These are phyloP conservation scores for Nothophoma quercina DNA, from an alignment of 2,329 filamentous ascomycete genomes.

Conservation along the genomic window DNA sequence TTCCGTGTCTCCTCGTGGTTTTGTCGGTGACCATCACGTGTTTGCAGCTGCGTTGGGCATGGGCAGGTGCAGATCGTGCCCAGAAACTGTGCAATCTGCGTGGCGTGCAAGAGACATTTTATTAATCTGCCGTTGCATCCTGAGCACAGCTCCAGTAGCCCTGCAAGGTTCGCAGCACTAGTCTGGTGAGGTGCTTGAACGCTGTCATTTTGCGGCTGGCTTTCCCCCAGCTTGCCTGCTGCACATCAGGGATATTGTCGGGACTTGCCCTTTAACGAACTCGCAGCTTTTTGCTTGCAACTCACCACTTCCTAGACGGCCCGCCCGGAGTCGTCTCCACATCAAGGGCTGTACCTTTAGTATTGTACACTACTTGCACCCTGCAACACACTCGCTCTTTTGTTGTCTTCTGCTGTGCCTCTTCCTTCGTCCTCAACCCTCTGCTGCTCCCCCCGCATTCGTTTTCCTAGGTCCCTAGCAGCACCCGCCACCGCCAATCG, in stretches of 20 bases:
- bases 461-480: conserved; percentile 1
- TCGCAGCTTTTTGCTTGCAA: conserved; percentile 7
- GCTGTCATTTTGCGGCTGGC: conserved; percentile 8
- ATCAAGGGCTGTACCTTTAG: conserved; percentile 3
- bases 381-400: conserved; percentile 3
- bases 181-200: conserved; percentile 1
- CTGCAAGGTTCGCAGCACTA: conserved; percentile 15
- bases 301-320: background rate
- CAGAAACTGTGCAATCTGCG: conserved; percentile 13
- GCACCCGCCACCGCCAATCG: conserved; percentile 10
- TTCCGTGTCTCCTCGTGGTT: conserved; percentile 7
- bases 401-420: conserved; percentile 11
- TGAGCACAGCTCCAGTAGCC: background rate
- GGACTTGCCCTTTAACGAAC: background rate
- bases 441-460: conserved; percentile 13
- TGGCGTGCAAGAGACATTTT: conserved; percentile 15
- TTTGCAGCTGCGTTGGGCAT: conserved; percentile 13
- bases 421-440: conserved; percentile 4
- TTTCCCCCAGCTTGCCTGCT: conserved; percentile 11
- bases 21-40: conserved; percentile 9
- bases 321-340: conserved; percentile 9
- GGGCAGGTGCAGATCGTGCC: conserved; percentile 17
- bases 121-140: conserved; percentile 11
- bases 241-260: conserved; percentile 15
- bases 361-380: conserved; percentile 4